Evolutionary conservation across 345 rosid genomes (phyloP).

Genomic region (Eucalyptus tenuipes): DNA sequence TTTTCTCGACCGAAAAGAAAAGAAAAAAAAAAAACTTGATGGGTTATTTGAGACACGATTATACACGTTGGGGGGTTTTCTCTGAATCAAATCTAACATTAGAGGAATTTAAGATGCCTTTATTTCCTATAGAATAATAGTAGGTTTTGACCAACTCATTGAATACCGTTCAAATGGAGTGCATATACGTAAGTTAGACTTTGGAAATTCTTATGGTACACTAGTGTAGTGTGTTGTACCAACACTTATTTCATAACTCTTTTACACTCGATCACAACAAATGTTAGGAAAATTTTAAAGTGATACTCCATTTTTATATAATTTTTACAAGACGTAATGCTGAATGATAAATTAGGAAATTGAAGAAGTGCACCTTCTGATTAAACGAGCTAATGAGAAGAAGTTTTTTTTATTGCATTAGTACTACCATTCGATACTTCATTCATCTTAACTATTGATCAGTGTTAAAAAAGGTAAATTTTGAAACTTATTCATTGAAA

Average conservation of each 20-base stretch:
- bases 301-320: neutral
- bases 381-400: accelerated
- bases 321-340: neutral
- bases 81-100: neutral
- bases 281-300: neutral
- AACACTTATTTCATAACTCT: neutral
- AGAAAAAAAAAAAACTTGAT: neutral
- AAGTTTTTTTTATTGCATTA: accelerated
- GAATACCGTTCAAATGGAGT: neutral
- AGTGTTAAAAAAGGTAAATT: accelerated
- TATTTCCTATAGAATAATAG: neutral
- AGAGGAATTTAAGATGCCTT: neutral
- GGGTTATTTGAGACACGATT: neutral
- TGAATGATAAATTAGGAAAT: neutral
- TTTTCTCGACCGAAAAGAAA: no score
- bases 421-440: accelerated
- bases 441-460: accelerated
- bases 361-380: neutral
- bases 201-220: neutral
- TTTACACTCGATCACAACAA: neutral
- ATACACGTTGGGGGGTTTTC: neutral
- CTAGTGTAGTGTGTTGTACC: accelerated
- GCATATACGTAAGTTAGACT: neutral
- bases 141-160: neutral
- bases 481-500: neutral